phyloP scores from a whole-genome alignment of 768 basidiomycete species.

The Arthromyces matolae region DNA sequence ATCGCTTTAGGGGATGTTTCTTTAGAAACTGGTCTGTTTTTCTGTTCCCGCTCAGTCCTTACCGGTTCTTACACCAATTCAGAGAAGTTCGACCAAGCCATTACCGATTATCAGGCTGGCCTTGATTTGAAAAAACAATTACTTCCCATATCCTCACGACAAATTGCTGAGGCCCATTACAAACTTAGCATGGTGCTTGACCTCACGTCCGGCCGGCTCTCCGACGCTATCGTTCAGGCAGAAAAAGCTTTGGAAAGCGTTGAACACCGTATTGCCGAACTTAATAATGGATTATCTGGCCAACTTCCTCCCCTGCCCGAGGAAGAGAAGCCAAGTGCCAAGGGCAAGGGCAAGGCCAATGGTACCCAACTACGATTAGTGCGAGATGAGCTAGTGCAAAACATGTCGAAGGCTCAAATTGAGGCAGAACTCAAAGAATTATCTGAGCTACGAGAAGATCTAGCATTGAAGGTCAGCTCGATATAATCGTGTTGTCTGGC shows the following conservation, averaged over 20 bases:
- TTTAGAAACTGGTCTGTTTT: constrained; percentile 82
- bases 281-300: constrained; percentile 44
- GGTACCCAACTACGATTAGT: constrained; percentile 38
- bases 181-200: constrained; percentile 93
- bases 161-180: constrained; percentile 92
- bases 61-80: constrained; percentile 12
- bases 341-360: constrained; percentile 74
- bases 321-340: constrained; percentile 37
- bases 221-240: constrained; percentile 79
- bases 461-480: constrained; percentile 70
- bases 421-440: constrained; percentile 80
- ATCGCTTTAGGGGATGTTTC: constrained; percentile 94
- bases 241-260: constrained; percentile 80
- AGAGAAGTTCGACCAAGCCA: constrained; percentile 97
- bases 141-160: constrained; percentile 84
- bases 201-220: constrained; percentile 78
- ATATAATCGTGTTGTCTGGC: background rate
- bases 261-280: constrained; percentile 59
- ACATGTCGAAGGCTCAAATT: constrained; percentile 71
- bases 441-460: constrained; percentile 68
- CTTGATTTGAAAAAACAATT: constrained; percentile 68
- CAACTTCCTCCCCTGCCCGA: constrained; percentile 30
- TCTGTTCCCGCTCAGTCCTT: background rate
- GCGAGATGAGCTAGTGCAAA: constrained; percentile 52
- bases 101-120: constrained; percentile 79